Percentiles rank a stretch among this genome's conserved stretches.
Evolutionary conservation across 2,329 filamentous ascomycete species (phyloP).

Genomic region (Epichloe brachyelytri): DNA sequence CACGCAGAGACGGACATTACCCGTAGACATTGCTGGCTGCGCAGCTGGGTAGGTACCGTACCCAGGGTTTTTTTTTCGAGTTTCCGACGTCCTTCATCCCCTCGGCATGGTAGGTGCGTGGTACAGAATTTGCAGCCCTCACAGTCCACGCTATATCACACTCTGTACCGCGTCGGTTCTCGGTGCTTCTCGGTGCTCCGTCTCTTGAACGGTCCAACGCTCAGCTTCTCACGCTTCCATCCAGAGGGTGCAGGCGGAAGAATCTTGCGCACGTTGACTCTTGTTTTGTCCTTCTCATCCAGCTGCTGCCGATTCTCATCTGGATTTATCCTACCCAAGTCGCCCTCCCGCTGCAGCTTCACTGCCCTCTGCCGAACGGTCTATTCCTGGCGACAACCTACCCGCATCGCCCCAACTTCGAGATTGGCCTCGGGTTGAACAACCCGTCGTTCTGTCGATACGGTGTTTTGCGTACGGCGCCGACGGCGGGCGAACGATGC

Average conservation of each 20-base stretch:
- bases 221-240: too few relatives aligned
- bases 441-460: slow-evolving; percentile 4
- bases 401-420: neutral
- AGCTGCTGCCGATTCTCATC: neutral
- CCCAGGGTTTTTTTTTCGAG: too few relatives aligned
- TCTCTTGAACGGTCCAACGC: too few relatives aligned
- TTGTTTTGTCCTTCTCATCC: neutral
- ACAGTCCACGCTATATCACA: neutral
- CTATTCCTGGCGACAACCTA: neutral
- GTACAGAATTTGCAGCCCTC: too few relatives aligned
- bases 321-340: neutral
- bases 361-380: neutral
- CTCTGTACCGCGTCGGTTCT: neutral
- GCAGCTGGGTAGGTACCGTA: too few relatives aligned
- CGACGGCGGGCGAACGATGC: slow-evolving; percentile 28
- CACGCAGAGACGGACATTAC: too few relatives aligned
- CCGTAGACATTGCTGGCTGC: too few relatives aligned
- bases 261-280: neutral
- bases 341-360: neutral
- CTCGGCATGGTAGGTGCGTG: too few relatives aligned
- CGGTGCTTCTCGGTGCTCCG: too few relatives aligned
- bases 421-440: neutral
- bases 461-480: slow-evolving; percentile 11
- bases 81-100: too few relatives aligned
- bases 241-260: too few relatives aligned